Evolutionary conservation across 1,139 yeast genomes (phyloP), one percentile per base, ranked within the genome.

Genomic region (Candida tetrigidarum): DNA sequence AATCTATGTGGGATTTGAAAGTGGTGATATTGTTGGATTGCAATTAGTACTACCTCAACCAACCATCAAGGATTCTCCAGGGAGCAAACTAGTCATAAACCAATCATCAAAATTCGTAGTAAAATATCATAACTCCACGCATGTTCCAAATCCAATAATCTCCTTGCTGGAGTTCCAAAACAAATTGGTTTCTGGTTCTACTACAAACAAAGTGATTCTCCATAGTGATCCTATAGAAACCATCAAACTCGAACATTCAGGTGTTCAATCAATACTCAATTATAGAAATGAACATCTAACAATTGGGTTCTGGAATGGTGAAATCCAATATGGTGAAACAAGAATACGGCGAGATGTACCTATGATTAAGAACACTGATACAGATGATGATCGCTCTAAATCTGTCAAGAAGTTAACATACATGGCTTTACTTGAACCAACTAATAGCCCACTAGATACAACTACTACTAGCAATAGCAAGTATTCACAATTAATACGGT

Each of bases 1-100:
- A 8, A 58, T 81, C 20, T 65, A 63, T 33, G 58, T 80, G 10
- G 88, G 86, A 0, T 82, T 69, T 57, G 88, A 83, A 56, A 80
- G 83, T 8, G 87, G 88, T 0, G 76, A 74, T 50, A 60, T 81
- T 7, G 50, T 71, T 2, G 71, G 72, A 0, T 61, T 69, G 14
- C 34, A 50, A 9, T 40, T 73, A 6, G 57, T 53, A 10, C 42
- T 44, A n/a, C 47, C 46, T 44, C 14, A 20, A 5, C 16, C 34
- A 26, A 9, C 25, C 23, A 8, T 23, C 18, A 27, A 25, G 16
- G 14, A 15, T 30, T n/a, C n/a, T n/a, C n/a, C n/a, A n/a, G n/a
- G n/a, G n/a, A n/a, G n/a, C n/a, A n/a, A n/a, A 34, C 50, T 62
- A 3, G 32, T 66, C 5, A 52, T 66, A 7, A 66, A 63, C 48